phyloP scores from a whole-genome alignment of 805 yeast genomes.

The Nakazawaea holstii region DNA sequence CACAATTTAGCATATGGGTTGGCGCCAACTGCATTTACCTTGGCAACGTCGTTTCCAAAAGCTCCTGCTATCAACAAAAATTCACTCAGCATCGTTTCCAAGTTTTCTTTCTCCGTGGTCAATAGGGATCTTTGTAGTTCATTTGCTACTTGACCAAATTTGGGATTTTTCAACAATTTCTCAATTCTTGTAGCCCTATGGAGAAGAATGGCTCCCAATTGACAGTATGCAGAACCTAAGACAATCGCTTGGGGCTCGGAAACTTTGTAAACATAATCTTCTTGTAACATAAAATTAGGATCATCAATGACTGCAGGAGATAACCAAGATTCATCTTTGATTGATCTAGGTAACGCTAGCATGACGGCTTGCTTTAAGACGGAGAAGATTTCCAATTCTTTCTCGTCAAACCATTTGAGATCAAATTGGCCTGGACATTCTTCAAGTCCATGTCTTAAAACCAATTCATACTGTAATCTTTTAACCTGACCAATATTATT shows the following conservation, averaged over 20 bases:
- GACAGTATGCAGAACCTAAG: not conserved
- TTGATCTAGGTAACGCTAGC: not conserved
- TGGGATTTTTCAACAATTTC: not conserved
- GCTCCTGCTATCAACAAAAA: conserved; percentile 1
- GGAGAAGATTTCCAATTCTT: not conserved
- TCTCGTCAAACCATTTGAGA: not conserved
- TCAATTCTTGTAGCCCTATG: not conserved
- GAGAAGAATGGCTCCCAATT: not conserved
- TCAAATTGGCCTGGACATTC: not conserved
- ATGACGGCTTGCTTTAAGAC: not conserved
- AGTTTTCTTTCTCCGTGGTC: not conserved
- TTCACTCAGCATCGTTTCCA: conserved; percentile 3
- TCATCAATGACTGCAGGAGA: not conserved
- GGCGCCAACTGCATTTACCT: not conserved
- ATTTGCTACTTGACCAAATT: not conserved
- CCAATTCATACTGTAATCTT: conserved; percentile 1
- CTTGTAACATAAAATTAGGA: not conserved
- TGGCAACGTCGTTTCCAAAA: not conserved
- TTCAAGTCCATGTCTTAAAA: not conserved
- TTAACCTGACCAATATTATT: conserved; percentile 6
- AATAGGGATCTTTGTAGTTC: not conserved
- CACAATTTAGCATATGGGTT: conserved; percentile 8
- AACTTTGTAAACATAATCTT: not conserved
- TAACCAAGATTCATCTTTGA: not conserved
- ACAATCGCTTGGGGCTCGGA: not conserved